Percentiles rank a stretch among this genome's conserved stretches.
phyloP scores from a whole-genome alignment of 495 filamentous ascomycete species.

The Neurospora discreta region DNA sequence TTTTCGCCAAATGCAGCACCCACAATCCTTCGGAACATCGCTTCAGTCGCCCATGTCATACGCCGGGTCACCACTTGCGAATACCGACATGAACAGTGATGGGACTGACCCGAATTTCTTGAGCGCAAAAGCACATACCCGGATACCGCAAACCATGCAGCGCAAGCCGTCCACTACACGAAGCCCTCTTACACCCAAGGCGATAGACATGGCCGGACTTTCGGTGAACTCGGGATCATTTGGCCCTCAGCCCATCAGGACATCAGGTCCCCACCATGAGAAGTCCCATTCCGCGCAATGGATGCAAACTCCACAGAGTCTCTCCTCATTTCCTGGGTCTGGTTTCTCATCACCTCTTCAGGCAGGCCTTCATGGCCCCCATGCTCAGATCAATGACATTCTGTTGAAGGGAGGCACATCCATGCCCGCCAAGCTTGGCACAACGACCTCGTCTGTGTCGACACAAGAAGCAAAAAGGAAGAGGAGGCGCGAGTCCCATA shows the following conservation, averaged over 20 bases:
- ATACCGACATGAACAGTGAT: constrained; percentile 47
- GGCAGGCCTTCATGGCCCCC: constrained; percentile 28
- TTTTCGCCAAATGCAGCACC: constrained; percentile 51
- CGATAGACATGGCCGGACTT: constrained; percentile 30
- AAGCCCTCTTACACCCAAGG: constrained; percentile 74
- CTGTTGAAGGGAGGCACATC: constrained; percentile 43
- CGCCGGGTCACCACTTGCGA: constrained; percentile 39
- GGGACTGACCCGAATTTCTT: constrained; percentile 38
- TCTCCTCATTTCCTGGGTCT: constrained; percentile 70
- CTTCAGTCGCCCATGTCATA: constrained; percentile 42
- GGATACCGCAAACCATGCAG: constrained; percentile 50
- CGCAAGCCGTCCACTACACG: constrained; percentile 58
- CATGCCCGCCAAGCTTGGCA: constrained; percentile 43
- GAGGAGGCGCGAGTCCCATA: constrained; percentile 85
- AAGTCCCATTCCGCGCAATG: constrained; percentile 75
- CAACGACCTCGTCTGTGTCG: constrained; percentile 38
- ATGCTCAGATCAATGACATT: constrained; percentile 37
- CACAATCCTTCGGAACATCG: constrained; percentile 39
- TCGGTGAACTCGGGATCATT: constrained; percentile 37
- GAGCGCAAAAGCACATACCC: constrained; percentile 42
- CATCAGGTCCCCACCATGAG: constrained; percentile 56
- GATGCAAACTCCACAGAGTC: constrained; percentile 63
- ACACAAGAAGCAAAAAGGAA: constrained; percentile 89
- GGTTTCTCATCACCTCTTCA: constrained; percentile 62
- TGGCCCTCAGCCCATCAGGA: constrained; percentile 63